These are phyloP conservation scores for Nothophaeocryptopus gaeumannii DNA, from an alignment of 2,329 filamentous ascomycete genomes.

Conservation along the genomic window DNA sequence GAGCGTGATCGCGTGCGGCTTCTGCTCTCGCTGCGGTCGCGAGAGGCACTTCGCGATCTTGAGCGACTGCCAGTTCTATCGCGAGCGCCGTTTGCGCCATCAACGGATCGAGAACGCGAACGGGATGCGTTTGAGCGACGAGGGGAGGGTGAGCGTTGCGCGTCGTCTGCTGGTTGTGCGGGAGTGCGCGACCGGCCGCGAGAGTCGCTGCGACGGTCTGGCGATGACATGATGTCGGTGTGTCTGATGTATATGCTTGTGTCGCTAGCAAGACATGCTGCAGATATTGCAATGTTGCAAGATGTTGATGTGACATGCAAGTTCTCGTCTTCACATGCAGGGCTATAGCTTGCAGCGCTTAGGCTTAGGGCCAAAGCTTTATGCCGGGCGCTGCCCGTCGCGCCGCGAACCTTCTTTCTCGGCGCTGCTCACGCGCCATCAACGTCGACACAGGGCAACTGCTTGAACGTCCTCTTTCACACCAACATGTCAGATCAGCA, in stretches of 20 bases:
- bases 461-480: too few species aligned
- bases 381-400: too few species aligned
- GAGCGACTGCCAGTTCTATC: constrained; percentile 31
- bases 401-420: too few species aligned
- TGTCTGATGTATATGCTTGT: neutral
- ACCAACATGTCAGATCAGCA: too few species aligned
- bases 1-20: constrained; percentile 21
- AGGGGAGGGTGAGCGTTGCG: constrained; percentile 19
- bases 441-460: too few species aligned
- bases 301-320: too few species aligned
- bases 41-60: constrained; percentile 26
- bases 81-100: constrained; percentile 33
- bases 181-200: constrained; percentile 41
- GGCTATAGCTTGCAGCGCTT: too few species aligned
- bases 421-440: too few species aligned
- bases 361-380: too few species aligned
- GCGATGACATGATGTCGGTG: constrained; percentile 13
- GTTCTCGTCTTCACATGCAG: too few species aligned
- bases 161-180: constrained; percentile 20
- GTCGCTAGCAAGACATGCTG: neutral
- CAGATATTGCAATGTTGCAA: too few species aligned
- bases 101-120: constrained; percentile 35
- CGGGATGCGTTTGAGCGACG: constrained; percentile 20
- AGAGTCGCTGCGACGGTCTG: constrained; percentile 36
- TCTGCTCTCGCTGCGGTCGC: constrained; percentile 15